phyloP scores from a whole-genome alignment of 2,329 filamentous ascomycete genomes.

The Thelonectria rubi region DNA sequence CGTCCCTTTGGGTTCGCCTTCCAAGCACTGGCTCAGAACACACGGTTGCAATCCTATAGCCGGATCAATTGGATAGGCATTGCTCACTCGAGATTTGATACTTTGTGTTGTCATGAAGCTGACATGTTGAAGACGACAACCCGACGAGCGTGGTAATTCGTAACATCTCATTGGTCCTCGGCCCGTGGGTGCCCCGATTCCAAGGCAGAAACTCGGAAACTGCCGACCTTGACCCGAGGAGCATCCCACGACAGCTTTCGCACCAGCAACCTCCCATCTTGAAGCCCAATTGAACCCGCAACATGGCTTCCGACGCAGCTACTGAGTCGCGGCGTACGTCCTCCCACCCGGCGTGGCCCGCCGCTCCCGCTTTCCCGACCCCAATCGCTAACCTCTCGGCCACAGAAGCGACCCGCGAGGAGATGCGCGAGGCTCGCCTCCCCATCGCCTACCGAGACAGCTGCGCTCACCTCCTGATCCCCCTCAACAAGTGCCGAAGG shows the following conservation, averaged over 20 bases:
- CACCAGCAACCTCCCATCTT: constrained; percentile 40
- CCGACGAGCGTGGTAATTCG: constrained; percentile 40
- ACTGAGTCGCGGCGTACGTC: constrained; percentile 52
- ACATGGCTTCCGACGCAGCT: constrained; percentile 50
- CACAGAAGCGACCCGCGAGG: constrained; percentile 81
- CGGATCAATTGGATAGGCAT: no score
- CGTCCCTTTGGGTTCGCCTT: background rate
- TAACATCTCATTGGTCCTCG: constrained; percentile 32
- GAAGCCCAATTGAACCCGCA: constrained; percentile 49
- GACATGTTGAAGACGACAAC: background rate
- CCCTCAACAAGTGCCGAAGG: constrained; percentile 92
- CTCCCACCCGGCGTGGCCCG: constrained; percentile 3
- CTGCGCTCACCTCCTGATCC: constrained; percentile 94
- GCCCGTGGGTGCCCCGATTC: constrained; percentile 36
- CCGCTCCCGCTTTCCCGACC: constrained; percentile 24
- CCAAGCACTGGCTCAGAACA: background rate
- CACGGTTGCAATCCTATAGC: background rate
- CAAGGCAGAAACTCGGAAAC: constrained; percentile 38
- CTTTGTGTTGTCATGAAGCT: background rate
- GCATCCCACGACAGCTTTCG: constrained; percentile 42
- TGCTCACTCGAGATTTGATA: background rate
- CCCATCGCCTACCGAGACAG: constrained; percentile 93
- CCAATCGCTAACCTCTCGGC: constrained; percentile 34
- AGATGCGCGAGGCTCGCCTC: constrained; percentile 91
- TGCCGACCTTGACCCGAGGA: constrained; percentile 45